phyloP scores from a whole-genome alignment of 2,329 filamentous ascomycete species.

The Tolypocladium amazonense region DNA sequence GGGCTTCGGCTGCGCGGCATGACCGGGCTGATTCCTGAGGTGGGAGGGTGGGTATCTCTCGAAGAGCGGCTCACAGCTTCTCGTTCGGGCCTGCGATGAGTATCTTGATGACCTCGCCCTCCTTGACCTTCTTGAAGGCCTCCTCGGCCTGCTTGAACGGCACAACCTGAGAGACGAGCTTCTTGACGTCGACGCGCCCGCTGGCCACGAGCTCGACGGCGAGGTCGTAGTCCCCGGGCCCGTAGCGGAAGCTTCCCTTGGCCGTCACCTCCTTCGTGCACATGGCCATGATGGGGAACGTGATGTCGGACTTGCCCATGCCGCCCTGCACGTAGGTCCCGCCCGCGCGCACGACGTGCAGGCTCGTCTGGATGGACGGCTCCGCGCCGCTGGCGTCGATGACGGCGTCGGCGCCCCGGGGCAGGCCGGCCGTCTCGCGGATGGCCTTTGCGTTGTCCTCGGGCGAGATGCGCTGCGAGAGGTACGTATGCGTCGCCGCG shows the following conservation, averaged over 20 bases:
- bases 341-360: constrained; percentile 60
- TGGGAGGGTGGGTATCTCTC: not conserved
- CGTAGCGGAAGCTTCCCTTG: constrained; percentile 84
- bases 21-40: not conserved
- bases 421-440: constrained; percentile 51
- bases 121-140: constrained; percentile 79
- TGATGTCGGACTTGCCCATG: constrained; percentile 83
- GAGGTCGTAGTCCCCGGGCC: constrained; percentile 75
- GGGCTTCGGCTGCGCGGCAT: not conserved
- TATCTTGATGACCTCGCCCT: constrained; percentile 66
- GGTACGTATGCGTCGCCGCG: constrained; percentile 60
- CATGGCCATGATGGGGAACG: constrained; percentile 82
- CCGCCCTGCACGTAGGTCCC: constrained; percentile 78
- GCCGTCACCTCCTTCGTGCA: constrained; percentile 83
- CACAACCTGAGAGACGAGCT: constrained; percentile 67
- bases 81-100: constrained; percentile 54
- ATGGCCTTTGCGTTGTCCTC: constrained; percentile 66
- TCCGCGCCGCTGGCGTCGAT: constrained; percentile 76
- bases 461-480: constrained; percentile 49
- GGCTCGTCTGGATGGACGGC: constrained; percentile 62
- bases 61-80: not conserved
- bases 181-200: constrained; percentile 71
- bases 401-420: constrained; percentile 60
- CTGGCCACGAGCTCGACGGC: constrained; percentile 66
- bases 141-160: constrained; percentile 73